Percentiles rank a stretch among this genome's conserved stretches.
These are phyloP conservation scores for Amauroascus niger DNA, from an alignment of 2,329 filamentous ascomycete genomes.

Conservation along the genomic window DNA sequence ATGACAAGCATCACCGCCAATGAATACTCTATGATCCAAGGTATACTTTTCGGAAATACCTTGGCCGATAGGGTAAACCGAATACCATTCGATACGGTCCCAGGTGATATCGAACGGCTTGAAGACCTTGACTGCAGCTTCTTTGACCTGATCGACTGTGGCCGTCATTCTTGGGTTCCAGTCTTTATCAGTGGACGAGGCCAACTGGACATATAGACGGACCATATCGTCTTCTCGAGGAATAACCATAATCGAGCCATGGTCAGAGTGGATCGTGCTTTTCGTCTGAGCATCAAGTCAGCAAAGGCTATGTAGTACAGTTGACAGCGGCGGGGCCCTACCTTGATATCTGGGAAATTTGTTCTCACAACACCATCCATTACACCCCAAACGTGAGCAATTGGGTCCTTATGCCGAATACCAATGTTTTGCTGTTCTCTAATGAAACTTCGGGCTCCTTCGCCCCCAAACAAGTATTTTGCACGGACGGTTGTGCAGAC, in stretches of 20 bases:
- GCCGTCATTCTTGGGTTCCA: constrained; percentile 53
- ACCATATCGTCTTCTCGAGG: constrained; percentile 54
- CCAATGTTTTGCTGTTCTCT: constrained; percentile 44
- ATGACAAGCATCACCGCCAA: constrained; percentile 57
- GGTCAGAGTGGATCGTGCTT: constrained; percentile 64
- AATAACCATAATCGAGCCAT: constrained; percentile 75
- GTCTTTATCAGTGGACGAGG: constrained; percentile 52
- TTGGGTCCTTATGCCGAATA: constrained; percentile 58
- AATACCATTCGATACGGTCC: constrained; percentile 58
- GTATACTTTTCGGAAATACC: constrained; percentile 57
- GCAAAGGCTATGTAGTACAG: background rate
- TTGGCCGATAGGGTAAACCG: constrained; percentile 56
- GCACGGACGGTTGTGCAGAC: constrained; percentile 44
- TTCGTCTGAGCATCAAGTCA: constrained; percentile 18
- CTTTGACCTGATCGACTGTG: constrained; percentile 50
- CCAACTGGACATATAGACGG: constrained; percentile 48
- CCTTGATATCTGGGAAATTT: constrained; percentile 69
- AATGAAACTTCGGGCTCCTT: constrained; percentile 59
- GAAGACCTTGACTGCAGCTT: constrained; percentile 48
- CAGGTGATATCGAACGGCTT: constrained; percentile 52
- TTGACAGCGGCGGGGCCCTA: constrained; percentile 53
- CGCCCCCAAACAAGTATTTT: constrained; percentile 63
- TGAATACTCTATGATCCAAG: constrained; percentile 55
- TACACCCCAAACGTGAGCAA: constrained; percentile 66
- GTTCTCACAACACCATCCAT: constrained; percentile 65